These are phyloP conservation scores for Amauroascus niger DNA, from an alignment of 2,329 filamentous ascomycete genomes.

Conservation along the genomic window DNA sequence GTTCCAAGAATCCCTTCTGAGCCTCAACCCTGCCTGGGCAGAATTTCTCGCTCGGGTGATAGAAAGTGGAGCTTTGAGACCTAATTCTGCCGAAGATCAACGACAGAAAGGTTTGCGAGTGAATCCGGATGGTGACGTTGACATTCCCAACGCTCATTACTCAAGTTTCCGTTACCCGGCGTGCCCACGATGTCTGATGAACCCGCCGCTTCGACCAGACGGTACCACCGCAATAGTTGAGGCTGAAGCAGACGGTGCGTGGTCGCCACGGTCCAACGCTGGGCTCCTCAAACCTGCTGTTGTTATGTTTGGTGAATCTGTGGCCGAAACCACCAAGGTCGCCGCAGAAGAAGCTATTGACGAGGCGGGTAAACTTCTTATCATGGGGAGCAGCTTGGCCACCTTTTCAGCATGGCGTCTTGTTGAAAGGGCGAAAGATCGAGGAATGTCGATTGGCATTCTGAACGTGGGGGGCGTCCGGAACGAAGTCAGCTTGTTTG, in stretches of 20 bases:
- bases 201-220: constrained; percentile 49
- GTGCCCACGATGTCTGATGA: constrained; percentile 66
- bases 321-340: constrained; percentile 57
- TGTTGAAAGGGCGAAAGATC: constrained; percentile 70
- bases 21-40: constrained; percentile 79
- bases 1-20: constrained; percentile 67
- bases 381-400: constrained; percentile 81
- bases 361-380: constrained; percentile 60
- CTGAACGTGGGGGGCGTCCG: constrained; percentile 58
- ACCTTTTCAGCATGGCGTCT: constrained; percentile 93
- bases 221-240: constrained; percentile 52
- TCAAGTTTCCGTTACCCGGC: constrained; percentile 83
- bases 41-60: constrained; percentile 63
- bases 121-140: constrained; percentile 92
- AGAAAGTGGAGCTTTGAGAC: constrained; percentile 63
- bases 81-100: constrained; percentile 63
- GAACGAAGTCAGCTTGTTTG: constrained; percentile 38
- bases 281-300: constrained; percentile 89
- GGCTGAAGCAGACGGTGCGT: constrained; percentile 72
- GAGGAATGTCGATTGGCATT: constrained; percentile 75
- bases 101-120: constrained; percentile 61
- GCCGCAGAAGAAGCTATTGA: constrained; percentile 75
- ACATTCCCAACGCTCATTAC: constrained; percentile 78
- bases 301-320: constrained; percentile 93
- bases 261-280: constrained; percentile 54